Evolutionary conservation across 169 alveolate species (phyloP), one percentile per base, ranked within the genome.

Genomic region (Plasmodium knowlesi): DNA sequence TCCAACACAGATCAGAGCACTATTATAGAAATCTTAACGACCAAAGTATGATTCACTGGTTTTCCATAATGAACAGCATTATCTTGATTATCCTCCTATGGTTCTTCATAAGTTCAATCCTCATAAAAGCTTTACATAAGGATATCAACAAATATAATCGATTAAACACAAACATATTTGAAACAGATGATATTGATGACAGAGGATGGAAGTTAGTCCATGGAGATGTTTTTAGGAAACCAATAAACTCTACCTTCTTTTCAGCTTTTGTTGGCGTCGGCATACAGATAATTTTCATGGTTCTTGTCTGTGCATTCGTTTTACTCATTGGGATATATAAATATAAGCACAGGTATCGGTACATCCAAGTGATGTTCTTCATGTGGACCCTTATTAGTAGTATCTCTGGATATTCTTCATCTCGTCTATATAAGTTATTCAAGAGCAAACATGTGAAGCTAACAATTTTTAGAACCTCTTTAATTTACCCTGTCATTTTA

Each of bases 221-320:
- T 78, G 98, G 98, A 9, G 99, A 98, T 91, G 98, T 98, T 32
- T 98, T 98, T 95, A 95, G 99, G 67, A 94, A 97, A 80, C 98
- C 98, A 10, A 76, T 93, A n/a, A 95, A 97, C 93, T 92, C 96
- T 30, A 94, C 97, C 6, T 92, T 97, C 32, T 96, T 98, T 30
- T 94, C 98, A 12, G 96, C 96, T 4, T 93, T 96, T 78, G 96
- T 97, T 1, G 99, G 99, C 3, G 96, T 98, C 16, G 99, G 99
- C 16, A 79, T 96, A 71, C 98, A 97, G 91, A 91, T 96, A 37
- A 88, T 95, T 74, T 83, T 37, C 50, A 82, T 94, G 96, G 93
- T 95, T 91, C 74, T 97, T 14, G 96, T 95, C 46, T 96, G 97
- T 32, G 97, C 97, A 98, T 81, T 96, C 46, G 76, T 94, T 53